A percentile compares a stretch with the other conserved stretches of the same genome.
Evolutionary conservation across 176 grass and related monocot species (phyloP).

Genomic region (Paspalum notatum): DNA sequence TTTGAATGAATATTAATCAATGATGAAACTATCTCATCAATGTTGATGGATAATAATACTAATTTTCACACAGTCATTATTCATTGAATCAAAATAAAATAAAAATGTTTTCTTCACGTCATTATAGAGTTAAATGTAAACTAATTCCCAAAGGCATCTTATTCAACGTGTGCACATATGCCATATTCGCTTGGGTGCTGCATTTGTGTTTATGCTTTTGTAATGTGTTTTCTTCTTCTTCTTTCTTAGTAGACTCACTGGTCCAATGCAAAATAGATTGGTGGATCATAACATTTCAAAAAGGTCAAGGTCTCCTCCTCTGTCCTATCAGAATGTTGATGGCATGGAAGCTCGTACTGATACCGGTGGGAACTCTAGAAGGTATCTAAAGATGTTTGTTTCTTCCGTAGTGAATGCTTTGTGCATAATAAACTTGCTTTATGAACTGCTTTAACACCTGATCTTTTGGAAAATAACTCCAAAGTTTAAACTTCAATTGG

Average conservation of each 20-base stretch:
- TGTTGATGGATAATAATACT: background rate
- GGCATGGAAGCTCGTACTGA: conserved; percentile 36
- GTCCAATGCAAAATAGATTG: conserved; percentile 44
- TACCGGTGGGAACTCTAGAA: conserved; percentile 47
- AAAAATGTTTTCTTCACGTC: background rate
- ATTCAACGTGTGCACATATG: background rate
- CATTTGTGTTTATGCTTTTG: background rate
- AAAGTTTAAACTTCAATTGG: background rate
- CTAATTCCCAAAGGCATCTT: conserved; percentile 11
- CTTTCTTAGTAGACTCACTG: conserved; percentile 29
- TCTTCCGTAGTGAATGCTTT: background rate
- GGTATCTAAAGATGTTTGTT: conserved; percentile 37
- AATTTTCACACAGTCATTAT: conserved; percentile 15
- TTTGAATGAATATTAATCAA: background rate
- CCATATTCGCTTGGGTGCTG: background rate
- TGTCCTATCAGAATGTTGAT: conserved; percentile 53
- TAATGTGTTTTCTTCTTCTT: conserved; percentile 40
- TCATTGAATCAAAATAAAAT: conserved; percentile 7
- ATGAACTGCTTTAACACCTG: conserved; percentile 10
- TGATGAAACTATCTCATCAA: background rate
- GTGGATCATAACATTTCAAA: conserved; percentile 56
- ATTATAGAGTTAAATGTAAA: conserved; percentile 20
- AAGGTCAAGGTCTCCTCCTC: conserved; percentile 61
- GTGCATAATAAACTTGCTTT: conserved; percentile 21
- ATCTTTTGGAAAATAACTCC: conserved; percentile 21